Conservation (phyloP, 306 rosid genomes). For the Citrullus colocynthis region DNA sequence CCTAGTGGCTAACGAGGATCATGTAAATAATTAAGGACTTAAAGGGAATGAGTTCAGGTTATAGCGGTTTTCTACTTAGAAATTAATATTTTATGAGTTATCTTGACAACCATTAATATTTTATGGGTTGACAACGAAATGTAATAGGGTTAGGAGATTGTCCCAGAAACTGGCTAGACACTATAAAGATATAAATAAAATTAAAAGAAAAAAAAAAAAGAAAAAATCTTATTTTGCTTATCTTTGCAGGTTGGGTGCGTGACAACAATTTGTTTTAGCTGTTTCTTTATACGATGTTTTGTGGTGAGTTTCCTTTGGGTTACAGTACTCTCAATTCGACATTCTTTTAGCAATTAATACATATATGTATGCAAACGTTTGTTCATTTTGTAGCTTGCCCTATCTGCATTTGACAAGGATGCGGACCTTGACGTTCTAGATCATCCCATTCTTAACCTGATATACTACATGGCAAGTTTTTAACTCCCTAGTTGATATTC, state of each 20-base stretch:
- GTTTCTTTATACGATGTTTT: slow-evolving; percentile 65
- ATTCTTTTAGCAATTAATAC: slow-evolving; percentile 5
- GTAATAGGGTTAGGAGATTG: neutral
- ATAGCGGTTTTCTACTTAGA: neutral
- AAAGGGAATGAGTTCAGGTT: neutral
- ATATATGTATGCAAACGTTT: neutral
- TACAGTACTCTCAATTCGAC: neutral
- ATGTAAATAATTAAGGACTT: too few relatives aligned
- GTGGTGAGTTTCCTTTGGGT: slow-evolving; percentile 39
- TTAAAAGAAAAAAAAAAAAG: too few relatives aligned
- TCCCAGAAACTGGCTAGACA: too few relatives aligned
- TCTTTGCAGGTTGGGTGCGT: slow-evolving; percentile 59
- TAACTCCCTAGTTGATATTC: neutral
- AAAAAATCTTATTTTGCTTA: neutral
- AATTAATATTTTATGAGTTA: too few relatives aligned
- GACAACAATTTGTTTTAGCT: slow-evolving; percentile 54
- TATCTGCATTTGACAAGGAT: slow-evolving; percentile 37
- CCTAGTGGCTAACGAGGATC: too few relatives aligned
- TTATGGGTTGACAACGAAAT: neutral
- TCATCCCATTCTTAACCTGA: slow-evolving; percentile 53
- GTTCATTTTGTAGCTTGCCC: slow-evolving; percentile 33
- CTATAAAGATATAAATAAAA: too few relatives aligned
- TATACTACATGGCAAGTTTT: slow-evolving; percentile 53
- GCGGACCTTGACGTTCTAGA: slow-evolving; percentile 41
- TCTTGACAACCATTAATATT: neutral